Evolutionary conservation across 1,139 yeast genomes (phyloP), one percentile per base, ranked within the genome.

Genomic region (Insectozyma bohioensis): DNA sequence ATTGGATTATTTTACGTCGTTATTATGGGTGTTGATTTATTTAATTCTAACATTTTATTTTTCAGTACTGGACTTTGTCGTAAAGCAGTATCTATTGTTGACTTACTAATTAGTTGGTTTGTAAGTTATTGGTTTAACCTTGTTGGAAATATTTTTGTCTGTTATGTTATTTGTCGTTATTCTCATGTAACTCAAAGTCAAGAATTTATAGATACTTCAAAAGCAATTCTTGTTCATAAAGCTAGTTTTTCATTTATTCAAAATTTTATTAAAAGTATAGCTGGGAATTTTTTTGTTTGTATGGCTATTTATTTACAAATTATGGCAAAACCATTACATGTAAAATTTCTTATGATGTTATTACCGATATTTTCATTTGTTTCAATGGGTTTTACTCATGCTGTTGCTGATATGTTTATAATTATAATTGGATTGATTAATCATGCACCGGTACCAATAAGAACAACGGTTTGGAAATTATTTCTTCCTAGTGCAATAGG

Each of bases 271-370:
- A 80, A 75, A 48, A 86, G 77, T 1, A 70, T 81, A 22, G 87
- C 84, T 0, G 90, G 92, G 20, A 85, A 85, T 52, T 84, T 84
- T 49, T 81, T 68, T 48, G 94, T 85, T 15, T 76, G 81, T 33
- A 57, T 85, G 30, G 94, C 88, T 0, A 78, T 84, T 7, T 85
- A 83, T 54, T 57, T 85, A 34, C 94, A 85, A 51, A 60, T 85
- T 22, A 74, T 84, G 79, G 84, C 83, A 6, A 83, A 81, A 48
- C 94, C 95, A 0, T 48, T 80, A n/a, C 94, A 85, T 50, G 94
- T 85, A 24, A 83, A 83, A 48, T 67, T 81, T 28, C 28, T 82
- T n/a, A 58, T 81, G 63, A 72, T 85, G 62, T 46, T 66, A 6
- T 51, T 84, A 15, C 94, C 95, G 0, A 67, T 85, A 9, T 81